Conservation (phyloP, 441 rosid genomes). For the Croton laevigatus region DNA sequence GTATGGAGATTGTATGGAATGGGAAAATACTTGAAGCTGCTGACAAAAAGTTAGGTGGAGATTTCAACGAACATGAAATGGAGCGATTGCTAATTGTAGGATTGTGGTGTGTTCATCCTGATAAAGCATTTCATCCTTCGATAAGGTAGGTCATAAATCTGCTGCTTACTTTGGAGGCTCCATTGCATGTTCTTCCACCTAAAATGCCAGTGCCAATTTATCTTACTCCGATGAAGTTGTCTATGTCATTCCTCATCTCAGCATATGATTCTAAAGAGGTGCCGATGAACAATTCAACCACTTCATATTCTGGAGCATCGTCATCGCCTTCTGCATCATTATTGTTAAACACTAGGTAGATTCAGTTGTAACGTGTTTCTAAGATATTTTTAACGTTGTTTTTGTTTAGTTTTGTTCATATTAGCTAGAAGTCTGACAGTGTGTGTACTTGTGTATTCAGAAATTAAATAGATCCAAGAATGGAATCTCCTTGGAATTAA, state of each 20-base stretch:
- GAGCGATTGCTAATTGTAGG: conserved; percentile 16
- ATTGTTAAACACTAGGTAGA: not conserved
- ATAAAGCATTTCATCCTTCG: not conserved
- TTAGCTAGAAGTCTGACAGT: not conserved
- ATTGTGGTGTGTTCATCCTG: conserved; percentile 23
- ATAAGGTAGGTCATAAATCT: conserved; percentile 15
- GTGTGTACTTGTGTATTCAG: not conserved
- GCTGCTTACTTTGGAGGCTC: conserved; percentile 1
- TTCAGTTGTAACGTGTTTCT: not conserved
- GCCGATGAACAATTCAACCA: not conserved
- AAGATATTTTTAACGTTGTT: not conserved
- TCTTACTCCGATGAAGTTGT: not conserved
- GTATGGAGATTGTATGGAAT: conserved; percentile 41
- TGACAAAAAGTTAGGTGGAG: conserved; percentile 29
- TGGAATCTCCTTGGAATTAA: no score
- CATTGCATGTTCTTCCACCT: conserved; percentile 16
- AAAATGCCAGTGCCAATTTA: conserved; percentile 17
- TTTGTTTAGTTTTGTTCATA: not conserved
- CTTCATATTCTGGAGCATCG: conserved; percentile 2
- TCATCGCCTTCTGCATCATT: conserved; percentile 2
- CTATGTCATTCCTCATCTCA: not conserved
- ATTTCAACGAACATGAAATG: conserved; percentile 12
- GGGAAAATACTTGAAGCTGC: conserved; percentile 26
- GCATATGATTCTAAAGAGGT: not conserved
- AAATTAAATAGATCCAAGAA: no score